Conservation (phyloP, 768 basidiomycete genomes). For the Myochromella boudieri region DNA sequence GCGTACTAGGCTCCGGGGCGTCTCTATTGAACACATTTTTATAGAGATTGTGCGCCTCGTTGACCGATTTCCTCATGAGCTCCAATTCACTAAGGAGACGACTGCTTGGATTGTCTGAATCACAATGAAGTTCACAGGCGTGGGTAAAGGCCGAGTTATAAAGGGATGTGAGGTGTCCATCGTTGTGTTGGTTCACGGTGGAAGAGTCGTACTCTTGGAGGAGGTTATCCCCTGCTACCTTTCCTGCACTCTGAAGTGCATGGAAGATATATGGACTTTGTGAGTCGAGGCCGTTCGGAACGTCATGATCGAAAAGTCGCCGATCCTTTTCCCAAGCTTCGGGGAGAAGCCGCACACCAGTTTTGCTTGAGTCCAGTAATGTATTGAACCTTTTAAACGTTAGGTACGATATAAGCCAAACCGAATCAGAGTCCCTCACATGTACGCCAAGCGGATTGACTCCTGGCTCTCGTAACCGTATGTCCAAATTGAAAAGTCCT, state of each 20-base stretch:
- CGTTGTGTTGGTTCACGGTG: background rate
- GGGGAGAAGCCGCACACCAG: conserved; percentile 52
- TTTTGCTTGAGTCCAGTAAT: conserved; percentile 68
- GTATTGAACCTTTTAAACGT: conserved; percentile 60
- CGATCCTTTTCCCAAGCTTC: conserved; percentile 42
- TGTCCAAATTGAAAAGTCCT: conserved; percentile 53
- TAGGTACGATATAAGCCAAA: too few species aligned
- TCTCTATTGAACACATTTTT: conserved; percentile 10
- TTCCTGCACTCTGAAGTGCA: conserved; percentile 39
- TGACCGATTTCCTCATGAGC: conserved; percentile 40
- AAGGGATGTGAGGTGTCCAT: conserved; percentile 35
- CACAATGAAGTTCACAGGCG: too few species aligned
- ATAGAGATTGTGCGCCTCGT: conserved; percentile 11
- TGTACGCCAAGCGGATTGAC: conserved; percentile 60
- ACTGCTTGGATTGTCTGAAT: too few species aligned
- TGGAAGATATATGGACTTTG: conserved; percentile 38
- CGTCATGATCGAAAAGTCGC: conserved; percentile 27
- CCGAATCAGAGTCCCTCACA: conserved; percentile 41
- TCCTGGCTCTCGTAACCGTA: conserved; percentile 46
- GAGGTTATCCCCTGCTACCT: conserved; percentile 30
- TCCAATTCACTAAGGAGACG: conserved; percentile 36
- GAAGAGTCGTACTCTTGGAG: conserved; percentile 34
- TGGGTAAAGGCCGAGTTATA: conserved; percentile 32
- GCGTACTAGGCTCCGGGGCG: background rate
- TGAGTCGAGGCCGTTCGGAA: conserved; percentile 1